Base-by-base conservation (phyloP, 495 filamentous ascomycete genomes). In the Amphirosellinia nigrospora region DNA sequence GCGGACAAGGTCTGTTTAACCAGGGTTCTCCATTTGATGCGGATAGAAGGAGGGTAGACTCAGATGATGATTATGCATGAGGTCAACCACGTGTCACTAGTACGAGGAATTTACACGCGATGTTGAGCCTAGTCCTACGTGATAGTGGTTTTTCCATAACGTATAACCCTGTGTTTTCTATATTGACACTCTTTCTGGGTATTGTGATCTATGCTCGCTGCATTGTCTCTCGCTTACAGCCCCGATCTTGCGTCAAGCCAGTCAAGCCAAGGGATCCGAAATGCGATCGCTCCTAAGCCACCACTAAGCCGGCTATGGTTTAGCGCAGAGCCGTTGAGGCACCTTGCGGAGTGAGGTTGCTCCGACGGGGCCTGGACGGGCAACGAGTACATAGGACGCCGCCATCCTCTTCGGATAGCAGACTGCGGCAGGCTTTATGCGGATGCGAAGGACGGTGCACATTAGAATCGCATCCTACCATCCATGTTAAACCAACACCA, bases 11-110 rank as follows among this genome's bases (percentile, higher is more conserved):
- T 38, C 61, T 64, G 11, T 64, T 64, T 13, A 64, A 48, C 16
- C 19, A 23, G 21, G 30, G 11, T 9, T 64, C 61, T 26, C 41
- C 61, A 32, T 64, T 64, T n/a, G 43, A 48, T 16, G n/a, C 23
- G 7, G 41, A 32, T 64, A 11, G 5, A 13, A 61, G 36, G 16
- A 64, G 58, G 45, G 43, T 10, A 43, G 46, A 53, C 3, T 30
- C 30, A 21, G 34, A 65, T 13, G 64, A 56, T 56, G 50, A 55
- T 16, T 36, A 66, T 56, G 41, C 23, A 36, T 56, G 64, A 56
- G 34, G 45, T 26, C 32, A 13, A 21, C 10, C 10, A 26, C 34
- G 7, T 60, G 2, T 60, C 32, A 39, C 0, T 30, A 19, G 26
- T 6, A 36, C 3, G 11, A 52, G 7, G 28, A 52, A 46, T 46